Evolutionary conservation across 2,329 filamentous ascomycete genomes (phyloP), one percentile per base, ranked within the genome.

Genomic region (Oidium heveae): DNA sequence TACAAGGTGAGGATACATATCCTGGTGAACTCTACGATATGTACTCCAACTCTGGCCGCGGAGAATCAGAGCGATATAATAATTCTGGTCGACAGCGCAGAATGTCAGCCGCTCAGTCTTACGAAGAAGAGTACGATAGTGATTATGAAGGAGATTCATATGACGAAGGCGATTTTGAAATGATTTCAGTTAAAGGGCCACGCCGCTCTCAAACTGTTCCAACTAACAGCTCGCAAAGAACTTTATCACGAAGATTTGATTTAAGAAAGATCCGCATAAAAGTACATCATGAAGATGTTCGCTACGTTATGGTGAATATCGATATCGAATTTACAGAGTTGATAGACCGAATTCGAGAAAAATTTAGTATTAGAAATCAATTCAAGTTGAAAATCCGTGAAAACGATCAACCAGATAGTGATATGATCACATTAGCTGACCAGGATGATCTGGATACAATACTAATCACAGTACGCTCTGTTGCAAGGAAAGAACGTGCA

Each of bases 401-500:
- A 59, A 91, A 96, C 61, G 83, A 86, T 60, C 68, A 72, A 57
- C 75, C 76, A 0, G 74, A 82, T 55, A 84, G 83, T 2, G 89
- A 96, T 64, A 89, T 95, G 84, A 93, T 98, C 64, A 95, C 89
- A 34, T 82, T 98, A 77, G 87, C 84, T 33, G 91, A 98, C 66
- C 86, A 95, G 67, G 91, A 98, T 63, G 91, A 98, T 69, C 69
- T 95, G 58, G 88, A 96, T 53, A 84, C 95, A 79, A 80, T 86
- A 32, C 74, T 96, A 54, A 75, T 77, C 66, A 75, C 72, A 50
- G 80, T 81, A 7, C 84, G 79, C 66, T 75, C 75, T 52, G 70
- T 71, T 56, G 87, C 84, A 51, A 77, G 73, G 68, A 84, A 77
- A 66, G 82, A 89, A 65, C 77, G 80, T 62, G 73, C 75, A 58